Evolutionary conservation across 768 basidiomycete genomes (phyloP).

Genomic region (Pleurotus citrinopileatus): DNA sequence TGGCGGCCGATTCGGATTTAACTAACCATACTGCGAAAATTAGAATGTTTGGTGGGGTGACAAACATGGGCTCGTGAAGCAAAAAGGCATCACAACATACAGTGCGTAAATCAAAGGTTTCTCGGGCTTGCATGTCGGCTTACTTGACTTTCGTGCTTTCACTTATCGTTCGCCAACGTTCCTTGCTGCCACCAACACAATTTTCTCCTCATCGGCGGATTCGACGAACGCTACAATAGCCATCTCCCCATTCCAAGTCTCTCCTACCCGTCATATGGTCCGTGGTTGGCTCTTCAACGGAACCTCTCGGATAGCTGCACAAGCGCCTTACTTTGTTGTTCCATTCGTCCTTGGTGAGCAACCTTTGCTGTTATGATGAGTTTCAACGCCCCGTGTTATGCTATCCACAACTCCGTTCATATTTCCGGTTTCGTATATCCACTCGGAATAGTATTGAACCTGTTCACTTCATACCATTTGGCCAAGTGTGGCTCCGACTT

Average conservation of each 20-base stretch:
- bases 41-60: slow-evolving; percentile 94
- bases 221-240: slow-evolving; percentile 37
- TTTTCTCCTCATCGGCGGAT: no score
- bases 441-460: no score
- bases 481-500: background rate
- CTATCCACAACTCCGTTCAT: no score
- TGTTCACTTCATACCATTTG: background rate
- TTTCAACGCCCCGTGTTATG: no score
- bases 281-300: slow-evolving; percentile 85
- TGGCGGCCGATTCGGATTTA: slow-evolving; percentile 7
- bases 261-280: slow-evolving; percentile 68
- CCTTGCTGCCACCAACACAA: no score
- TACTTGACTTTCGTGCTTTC: no score
- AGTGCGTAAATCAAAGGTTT: no score
- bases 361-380: background rate
- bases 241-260: slow-evolving; percentile 80
- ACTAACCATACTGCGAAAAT: background rate
- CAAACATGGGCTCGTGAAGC: slow-evolving; percentile 55
- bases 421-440: no score
- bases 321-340: slow-evolving; percentile 70
- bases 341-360: slow-evolving; percentile 79
- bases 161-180: no score
- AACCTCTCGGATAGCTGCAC: slow-evolving; percentile 62
- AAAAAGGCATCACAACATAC: slow-evolving; percentile 79
- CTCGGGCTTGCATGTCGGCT: no score